Conservation (phyloP, 306 rosid species). For the Inga laurina region DNA sequence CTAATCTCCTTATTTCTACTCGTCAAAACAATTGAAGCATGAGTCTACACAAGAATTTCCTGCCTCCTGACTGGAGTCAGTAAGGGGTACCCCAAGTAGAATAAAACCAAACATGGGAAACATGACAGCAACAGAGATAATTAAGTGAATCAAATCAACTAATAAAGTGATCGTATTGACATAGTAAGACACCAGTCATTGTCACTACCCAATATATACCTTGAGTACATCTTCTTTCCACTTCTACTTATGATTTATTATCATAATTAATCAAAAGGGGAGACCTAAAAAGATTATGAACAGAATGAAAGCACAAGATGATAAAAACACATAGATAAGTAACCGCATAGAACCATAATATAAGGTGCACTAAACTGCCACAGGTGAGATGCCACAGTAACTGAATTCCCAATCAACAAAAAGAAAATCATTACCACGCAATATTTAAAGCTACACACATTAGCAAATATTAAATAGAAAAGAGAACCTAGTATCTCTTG, state of each 20-base stretch:
- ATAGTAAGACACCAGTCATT: constrained; percentile 37
- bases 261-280: constrained; percentile 29
- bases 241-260: constrained; percentile 39
- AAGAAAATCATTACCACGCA: constrained; percentile 59
- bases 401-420: constrained; percentile 58
- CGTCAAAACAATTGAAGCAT: constrained; percentile 46
- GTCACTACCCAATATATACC: constrained; percentile 65
- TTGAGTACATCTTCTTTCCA: constrained; percentile 65
- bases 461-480: constrained; percentile 61
- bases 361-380: constrained; percentile 50
- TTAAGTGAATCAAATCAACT: neutral
- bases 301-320: constrained; percentile 30
- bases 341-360: constrained; percentile 66
- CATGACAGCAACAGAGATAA: neutral
- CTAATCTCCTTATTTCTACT: constrained; percentile 68
- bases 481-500: constrained; percentile 70
- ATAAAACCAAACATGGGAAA: neutral
- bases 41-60: constrained; percentile 45
- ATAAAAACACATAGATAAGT: constrained; percentile 37
- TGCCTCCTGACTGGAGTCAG: constrained; percentile 31
- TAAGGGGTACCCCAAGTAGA: neutral
- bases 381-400: constrained; percentile 67
- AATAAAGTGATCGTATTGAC: neutral
- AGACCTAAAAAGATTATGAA: neutral
- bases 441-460: constrained; percentile 75